phyloP scores from a whole-genome alignment of 805 yeast species.

The Schwanniomyces occidentalis region DNA sequence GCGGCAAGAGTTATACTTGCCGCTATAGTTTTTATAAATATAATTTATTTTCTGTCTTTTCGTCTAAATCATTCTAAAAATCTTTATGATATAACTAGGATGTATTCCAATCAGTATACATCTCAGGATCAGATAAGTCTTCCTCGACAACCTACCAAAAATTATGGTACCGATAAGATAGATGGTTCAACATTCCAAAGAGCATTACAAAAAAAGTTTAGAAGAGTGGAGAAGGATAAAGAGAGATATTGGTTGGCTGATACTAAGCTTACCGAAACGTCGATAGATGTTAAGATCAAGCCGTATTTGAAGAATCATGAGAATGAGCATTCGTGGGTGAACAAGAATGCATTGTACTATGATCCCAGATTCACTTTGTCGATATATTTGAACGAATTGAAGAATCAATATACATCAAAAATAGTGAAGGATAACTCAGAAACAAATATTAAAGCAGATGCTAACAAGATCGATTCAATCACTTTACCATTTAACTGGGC shows the following conservation, averaged over 20 bases:
- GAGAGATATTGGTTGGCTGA: conserved; percentile 24
- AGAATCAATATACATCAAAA: conserved; percentile 13
- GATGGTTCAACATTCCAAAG: conserved; percentile 18
- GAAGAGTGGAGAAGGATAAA: conserved; percentile 14
- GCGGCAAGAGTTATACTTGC: no score
- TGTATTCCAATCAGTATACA: conserved; percentile 3
- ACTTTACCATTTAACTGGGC: conserved; percentile 49
- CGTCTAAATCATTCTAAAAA: no score
- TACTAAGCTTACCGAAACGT: conserved; percentile 19
- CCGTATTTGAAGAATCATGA: conserved; percentile 10
- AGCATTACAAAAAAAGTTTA: conserved; percentile 15
- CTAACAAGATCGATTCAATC: conserved; percentile 13
- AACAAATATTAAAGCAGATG: conserved; percentile 9
- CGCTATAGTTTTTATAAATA: no score
- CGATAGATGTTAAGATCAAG: conserved; percentile 10
- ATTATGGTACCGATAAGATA: background rate
- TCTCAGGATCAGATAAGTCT: background rate
- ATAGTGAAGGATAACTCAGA: conserved; percentile 3
- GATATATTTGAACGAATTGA: conserved; percentile 44
- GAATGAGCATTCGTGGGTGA: conserved; percentile 19
- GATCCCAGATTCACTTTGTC: conserved; percentile 62
- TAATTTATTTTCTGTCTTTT: no score
- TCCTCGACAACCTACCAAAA: conserved; percentile 3
- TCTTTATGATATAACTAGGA: conserved; percentile 2
- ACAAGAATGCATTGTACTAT: conserved; percentile 25